A percentile compares a stretch with the other conserved stretches of the same genome.
phyloP scores from a whole-genome alignment of 495 filamentous ascomycete genomes.

The Sphaerosporella brunnea region DNA sequence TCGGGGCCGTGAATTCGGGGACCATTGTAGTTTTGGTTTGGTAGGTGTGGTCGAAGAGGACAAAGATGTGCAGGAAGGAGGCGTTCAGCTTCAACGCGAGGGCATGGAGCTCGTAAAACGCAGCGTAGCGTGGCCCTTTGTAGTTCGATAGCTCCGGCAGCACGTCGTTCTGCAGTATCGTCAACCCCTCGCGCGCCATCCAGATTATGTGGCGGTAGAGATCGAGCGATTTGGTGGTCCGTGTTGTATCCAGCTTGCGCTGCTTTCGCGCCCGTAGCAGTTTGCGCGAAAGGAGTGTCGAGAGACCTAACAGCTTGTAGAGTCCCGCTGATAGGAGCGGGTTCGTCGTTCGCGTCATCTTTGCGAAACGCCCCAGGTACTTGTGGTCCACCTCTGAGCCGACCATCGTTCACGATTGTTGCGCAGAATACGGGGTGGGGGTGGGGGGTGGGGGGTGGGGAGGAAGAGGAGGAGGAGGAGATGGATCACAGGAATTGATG shows the following conservation, averaged over 20 bases:
- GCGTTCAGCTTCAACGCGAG: conserved; percentile 81
- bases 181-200: conserved; percentile 79
- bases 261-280: conserved; percentile 67
- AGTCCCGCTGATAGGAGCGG: conserved; percentile 61
- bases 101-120: conserved; percentile 52
- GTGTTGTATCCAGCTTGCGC: conserved; percentile 62
- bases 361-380: conserved; percentile 74
- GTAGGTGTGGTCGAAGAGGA: conserved; percentile 67
- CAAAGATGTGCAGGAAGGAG: conserved; percentile 91
- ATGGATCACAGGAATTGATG: not conserved
- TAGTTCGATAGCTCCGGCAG: conserved; percentile 56
- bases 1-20: conserved; percentile 30
- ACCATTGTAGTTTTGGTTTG: conserved; percentile 24
- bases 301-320: conserved; percentile 79
- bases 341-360: conserved; percentile 49
- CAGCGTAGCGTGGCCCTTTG: not conserved
- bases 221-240: conserved; percentile 63
- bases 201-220: conserved; percentile 87
- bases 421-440: not conserved
- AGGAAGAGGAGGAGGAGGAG: not conserved
- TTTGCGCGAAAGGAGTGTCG: conserved; percentile 70
- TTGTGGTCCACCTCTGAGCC: conserved; percentile 94
- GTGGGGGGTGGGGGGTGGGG: not conserved
- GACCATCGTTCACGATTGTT: conserved; percentile 43
- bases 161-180: conserved; percentile 71